A percentile compares a stretch with the other conserved stretches of the same genome.
Evolutionary conservation across 805 yeast genomes (phyloP).

Genomic region (Yarrowia bubula): DNA sequence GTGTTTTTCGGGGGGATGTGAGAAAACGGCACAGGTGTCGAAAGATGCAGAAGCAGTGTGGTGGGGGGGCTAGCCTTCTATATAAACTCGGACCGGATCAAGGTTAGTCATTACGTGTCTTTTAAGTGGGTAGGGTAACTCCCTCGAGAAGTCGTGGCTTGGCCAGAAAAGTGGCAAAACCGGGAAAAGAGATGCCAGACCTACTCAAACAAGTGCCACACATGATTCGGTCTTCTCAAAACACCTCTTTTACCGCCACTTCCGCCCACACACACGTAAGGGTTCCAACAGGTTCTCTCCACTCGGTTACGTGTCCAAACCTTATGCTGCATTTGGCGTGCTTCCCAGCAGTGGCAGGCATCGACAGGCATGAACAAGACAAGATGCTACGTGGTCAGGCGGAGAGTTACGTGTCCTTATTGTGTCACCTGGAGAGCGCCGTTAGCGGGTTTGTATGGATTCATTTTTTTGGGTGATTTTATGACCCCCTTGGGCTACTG

Average conservation of each 20-base stretch:
- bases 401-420: too few species aligned
- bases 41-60: constrained; percentile 1
- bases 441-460: not conserved
- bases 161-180: too few species aligned
- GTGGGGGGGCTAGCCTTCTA: constrained; percentile 15
- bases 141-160: too few species aligned
- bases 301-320: constrained; percentile 25
- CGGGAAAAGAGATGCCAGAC: too few species aligned
- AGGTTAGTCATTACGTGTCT: constrained; percentile 27
- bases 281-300: not conserved
- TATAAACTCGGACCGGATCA: constrained; percentile 25
- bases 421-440: not conserved
- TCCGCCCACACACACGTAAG: too few species aligned
- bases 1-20: not conserved
- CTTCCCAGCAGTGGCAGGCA: constrained; percentile 17
- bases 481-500: too few species aligned
- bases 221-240: not conserved
- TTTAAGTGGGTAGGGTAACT: constrained; percentile 25
- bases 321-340: constrained; percentile 10
- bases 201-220: too few species aligned
- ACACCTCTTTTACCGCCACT: not conserved
- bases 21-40: constrained; percentile 20
- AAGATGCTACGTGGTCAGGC: too few species aligned
- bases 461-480: too few species aligned
- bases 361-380: not conserved